Conservation (phyloP, 176 grass and related monocot species). For the Carex scoparia region DNA sequence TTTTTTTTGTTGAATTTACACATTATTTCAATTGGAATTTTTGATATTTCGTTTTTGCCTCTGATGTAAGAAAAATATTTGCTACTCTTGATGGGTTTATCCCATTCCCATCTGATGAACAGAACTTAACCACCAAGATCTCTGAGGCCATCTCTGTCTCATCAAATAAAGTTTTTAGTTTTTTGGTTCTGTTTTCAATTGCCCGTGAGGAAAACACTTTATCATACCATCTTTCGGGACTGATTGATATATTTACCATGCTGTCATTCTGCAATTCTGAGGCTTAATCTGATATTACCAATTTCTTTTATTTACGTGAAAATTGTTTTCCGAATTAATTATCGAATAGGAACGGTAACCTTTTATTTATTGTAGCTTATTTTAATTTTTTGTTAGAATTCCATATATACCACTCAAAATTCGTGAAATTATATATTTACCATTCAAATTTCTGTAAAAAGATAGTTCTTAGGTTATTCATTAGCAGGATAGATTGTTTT, state of each 20-base stretch:
- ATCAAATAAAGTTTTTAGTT: background rate
- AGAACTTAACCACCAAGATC: constrained; percentile 29
- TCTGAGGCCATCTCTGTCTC: constrained; percentile 4
- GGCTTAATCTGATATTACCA: background rate
- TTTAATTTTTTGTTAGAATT: no score
- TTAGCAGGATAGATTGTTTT: no score
- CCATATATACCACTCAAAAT: no score
- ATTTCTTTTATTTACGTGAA: background rate
- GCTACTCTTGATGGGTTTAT: constrained; percentile 29
- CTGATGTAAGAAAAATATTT: constrained; percentile 31
- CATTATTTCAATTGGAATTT: background rate
- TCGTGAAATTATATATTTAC: no score
- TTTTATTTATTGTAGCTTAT: no score
- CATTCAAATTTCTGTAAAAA: no score
- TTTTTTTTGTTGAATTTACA: background rate
- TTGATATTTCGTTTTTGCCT: background rate
- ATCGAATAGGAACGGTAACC: background rate
- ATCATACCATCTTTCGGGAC: constrained; percentile 16
- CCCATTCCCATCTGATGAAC: constrained; percentile 19
- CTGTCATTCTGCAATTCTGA: constrained; percentile 22
- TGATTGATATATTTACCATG: constrained; percentile 21
- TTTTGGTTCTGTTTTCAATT: background rate
- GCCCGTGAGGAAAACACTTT: background rate
- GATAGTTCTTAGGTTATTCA: no score
- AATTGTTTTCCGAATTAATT: background rate